Base-by-base conservation (phyloP, 2,329 filamentous ascomycete species). In the Calonectria montana region DNA sequence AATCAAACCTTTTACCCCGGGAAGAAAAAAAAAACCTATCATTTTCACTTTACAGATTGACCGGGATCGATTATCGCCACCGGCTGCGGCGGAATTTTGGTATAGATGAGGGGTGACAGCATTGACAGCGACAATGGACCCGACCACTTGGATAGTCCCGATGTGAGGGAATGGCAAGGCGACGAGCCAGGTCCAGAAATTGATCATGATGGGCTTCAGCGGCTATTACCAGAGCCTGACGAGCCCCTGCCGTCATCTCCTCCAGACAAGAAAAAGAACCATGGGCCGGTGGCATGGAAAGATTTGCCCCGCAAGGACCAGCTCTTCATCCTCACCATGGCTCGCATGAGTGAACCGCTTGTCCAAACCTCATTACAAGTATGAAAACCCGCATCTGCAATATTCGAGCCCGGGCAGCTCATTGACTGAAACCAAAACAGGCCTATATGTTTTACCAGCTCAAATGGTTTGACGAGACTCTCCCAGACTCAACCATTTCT, bases 361-460 rank as follows among this genome's bases (percentile, higher is more conserved):
- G 93, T 94, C 0, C 94, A 97, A 80, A 95, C 94, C 1, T 94
- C 92, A 15, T 83, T 95, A 10, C 87, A 88, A 82, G 86, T 86
- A 79, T 53, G 71, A 64, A 37, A 41, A 59, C 7, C 7, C 12
- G 4, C 53, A 37, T 23, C n/a, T 12, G 43, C 31, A n/a, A 39
- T 39, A 39, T 16, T 39, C 4, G 13, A 39, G 16, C 21, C 1
- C 5, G 2, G 25, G 39, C 53, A 23, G 43, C 45, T 29, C 3
- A 64, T 31, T 9, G 23, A 61, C 43, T 16, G 35, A 25, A n/a
- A 31, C 3, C 10, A 5, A 55, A 27, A 63, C 85, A 93, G 82
- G 90, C 93, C 2, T 97, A 97, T 83, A 91, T 97, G 87, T 97
- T 94, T 84, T 97, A 96, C 82, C 94, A 97, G 82, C 89, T 98